phyloP scores from a whole-genome alignment of 2,329 filamentous ascomycete genomes.

The Colletotrichum limetticola region DNA sequence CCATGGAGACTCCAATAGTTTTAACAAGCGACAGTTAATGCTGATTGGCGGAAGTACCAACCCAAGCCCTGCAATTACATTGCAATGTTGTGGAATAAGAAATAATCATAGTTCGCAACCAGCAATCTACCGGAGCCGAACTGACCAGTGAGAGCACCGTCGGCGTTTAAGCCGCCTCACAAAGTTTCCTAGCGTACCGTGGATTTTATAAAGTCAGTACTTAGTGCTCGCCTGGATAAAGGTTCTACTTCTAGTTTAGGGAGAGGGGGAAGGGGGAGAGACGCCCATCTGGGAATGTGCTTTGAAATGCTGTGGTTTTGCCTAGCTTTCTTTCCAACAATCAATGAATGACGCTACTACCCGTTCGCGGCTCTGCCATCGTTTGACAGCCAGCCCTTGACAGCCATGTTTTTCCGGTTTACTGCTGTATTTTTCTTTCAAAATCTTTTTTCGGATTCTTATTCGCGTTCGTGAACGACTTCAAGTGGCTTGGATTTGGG shows the following conservation, averaged over 20 bases:
- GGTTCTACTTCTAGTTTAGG: background rate
- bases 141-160: background rate
- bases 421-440: background rate
- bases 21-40: background rate
- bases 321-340: too few relatives aligned
- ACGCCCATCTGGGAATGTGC: too few relatives aligned
- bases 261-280: too few relatives aligned
- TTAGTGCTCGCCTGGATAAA: background rate
- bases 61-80: background rate
- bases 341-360: background rate
- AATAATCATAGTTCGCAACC: background rate
- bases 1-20: background rate
- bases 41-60: background rate
- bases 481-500: too few relatives aligned
- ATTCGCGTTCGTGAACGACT: too few relatives aligned
- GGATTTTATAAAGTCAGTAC: background rate
- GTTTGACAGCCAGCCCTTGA: background rate
- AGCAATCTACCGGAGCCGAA: background rate
- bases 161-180: background rate
- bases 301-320: too few relatives aligned
- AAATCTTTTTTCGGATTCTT: too few relatives aligned
- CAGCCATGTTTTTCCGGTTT: background rate
- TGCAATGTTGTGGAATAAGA: background rate
- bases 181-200: background rate
- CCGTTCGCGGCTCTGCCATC: background rate